These are phyloP conservation scores for Boechera stricta DNA, from an alignment of 345 rosid genomes.

Conservation along the genomic window DNA sequence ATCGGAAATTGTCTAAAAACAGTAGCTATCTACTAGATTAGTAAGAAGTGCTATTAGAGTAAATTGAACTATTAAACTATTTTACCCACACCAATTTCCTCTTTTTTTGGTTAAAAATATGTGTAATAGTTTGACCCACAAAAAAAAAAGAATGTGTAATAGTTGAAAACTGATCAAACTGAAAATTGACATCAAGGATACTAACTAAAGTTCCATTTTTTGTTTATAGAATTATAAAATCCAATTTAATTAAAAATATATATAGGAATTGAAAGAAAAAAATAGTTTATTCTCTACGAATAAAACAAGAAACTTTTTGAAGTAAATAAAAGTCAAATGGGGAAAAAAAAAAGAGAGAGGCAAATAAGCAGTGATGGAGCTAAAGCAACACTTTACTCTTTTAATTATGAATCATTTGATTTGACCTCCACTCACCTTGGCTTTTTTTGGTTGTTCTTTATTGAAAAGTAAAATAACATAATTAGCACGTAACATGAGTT, in stretches of 20 bases:
- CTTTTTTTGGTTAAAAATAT: background rate
- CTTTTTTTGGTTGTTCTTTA: constrained; percentile 16
- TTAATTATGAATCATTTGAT: constrained; percentile 40
- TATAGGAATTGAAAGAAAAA: background rate
- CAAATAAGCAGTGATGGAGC: constrained; percentile 38
- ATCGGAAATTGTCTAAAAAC: too few species aligned
- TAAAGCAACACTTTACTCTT: constrained; percentile 40
- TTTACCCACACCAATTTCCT: background rate
- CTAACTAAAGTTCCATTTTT: constrained; percentile 4
- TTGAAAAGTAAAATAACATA: background rate
- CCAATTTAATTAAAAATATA: background rate
- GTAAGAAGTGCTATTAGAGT: background rate
- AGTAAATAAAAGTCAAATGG: constrained; percentile 32
- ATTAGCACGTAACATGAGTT: constrained; percentile 24
- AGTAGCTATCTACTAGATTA: too few species aligned
- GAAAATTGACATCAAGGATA: background rate
- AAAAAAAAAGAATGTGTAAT: too few species aligned
- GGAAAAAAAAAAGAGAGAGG: background rate
- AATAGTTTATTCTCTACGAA: background rate
- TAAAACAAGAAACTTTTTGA: background rate
- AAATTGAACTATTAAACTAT: background rate
- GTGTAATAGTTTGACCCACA: too few species aligned
- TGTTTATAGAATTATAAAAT: background rate
- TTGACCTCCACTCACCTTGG: constrained; percentile 46
- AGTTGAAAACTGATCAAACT: background rate